phyloP scores from a whole-genome alignment of 257 asterid genomes.

The Leptodermis oblonga region DNA sequence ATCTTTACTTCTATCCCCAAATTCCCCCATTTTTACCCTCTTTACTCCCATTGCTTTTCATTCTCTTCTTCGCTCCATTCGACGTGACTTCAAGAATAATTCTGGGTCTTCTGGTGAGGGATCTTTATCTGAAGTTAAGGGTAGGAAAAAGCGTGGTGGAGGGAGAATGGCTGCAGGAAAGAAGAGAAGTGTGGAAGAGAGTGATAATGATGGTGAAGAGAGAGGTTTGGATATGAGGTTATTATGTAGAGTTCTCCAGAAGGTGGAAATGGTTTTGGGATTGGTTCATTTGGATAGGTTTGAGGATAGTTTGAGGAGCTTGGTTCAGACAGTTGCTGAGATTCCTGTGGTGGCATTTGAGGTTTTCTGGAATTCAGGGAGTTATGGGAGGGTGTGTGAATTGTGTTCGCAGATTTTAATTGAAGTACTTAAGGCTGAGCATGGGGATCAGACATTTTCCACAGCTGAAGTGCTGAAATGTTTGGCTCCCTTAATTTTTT shows the following conservation, averaged over 20 bases:
- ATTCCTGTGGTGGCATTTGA: slow-evolving; percentile 58
- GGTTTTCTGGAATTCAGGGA: slow-evolving; percentile 41
- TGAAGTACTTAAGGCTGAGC: slow-evolving; percentile 62
- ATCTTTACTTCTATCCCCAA: slow-evolving; percentile 68
- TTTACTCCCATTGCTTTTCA: slow-evolving; percentile 86
- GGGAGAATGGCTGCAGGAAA: slow-evolving; percentile 30
- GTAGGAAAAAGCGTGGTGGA: slow-evolving; percentile 46
- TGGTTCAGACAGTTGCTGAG: slow-evolving; percentile 73
- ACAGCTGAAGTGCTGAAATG: slow-evolving; percentile 77
- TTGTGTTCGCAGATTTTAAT: slow-evolving; percentile 48
- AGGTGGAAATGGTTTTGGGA: slow-evolving; percentile 57
- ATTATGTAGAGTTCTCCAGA: slow-evolving; percentile 57
- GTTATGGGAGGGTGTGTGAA: slow-evolving; percentile 52
- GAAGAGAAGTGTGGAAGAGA: slow-evolving; percentile 25
- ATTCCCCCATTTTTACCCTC: slow-evolving; percentile 79
- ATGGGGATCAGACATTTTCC: slow-evolving; percentile 62
- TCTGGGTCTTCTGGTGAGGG: slow-evolving; percentile 26
- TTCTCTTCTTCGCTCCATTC: slow-evolving; percentile 62
- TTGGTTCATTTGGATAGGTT: slow-evolving; percentile 78
- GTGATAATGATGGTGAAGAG: slow-evolving; percentile 36
- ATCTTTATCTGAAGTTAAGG: slow-evolving; percentile 29
- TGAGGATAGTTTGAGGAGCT: slow-evolving; percentile 79
- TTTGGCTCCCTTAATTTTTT: slow-evolving; percentile 52
- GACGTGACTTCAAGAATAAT: slow-evolving; percentile 53
- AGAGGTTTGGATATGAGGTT: slow-evolving; percentile 48